Base-by-base conservation (phyloP, 176 grass and related monocot genomes). In the Aegilops tauschii region DNA sequence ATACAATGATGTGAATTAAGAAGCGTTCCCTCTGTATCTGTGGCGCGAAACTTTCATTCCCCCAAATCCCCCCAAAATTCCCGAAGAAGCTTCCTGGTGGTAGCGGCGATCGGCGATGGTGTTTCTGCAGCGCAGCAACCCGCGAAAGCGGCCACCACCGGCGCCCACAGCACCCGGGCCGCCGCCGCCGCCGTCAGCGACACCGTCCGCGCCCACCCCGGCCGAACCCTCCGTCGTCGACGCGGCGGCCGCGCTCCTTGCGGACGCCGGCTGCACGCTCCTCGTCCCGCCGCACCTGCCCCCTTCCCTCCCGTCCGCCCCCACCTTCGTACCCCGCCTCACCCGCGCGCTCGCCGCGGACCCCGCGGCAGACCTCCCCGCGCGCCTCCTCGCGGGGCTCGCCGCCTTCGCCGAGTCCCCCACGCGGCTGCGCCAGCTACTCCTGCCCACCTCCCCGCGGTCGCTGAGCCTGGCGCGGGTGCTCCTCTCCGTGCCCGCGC, bases 261-360 rank as follows among this genome's bases (percentile, higher is more conserved):
- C 95, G 18, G 95, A 94, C 28, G 88, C 92, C 32, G 95, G 95
- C 12, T 97, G 95, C 88, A 97, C 95, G 59, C 82, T 97, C 58
- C 88, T 91, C 42, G 86, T 88, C 35, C 92, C 92, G 34, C 84
- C 36, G 67, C 84, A 85, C 37, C 88, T 72, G 36, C 44, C 88
- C 1, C 92, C 95, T 4, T 39, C 69, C 8, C 81, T 94, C 32
- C 82, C 89, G 20, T 71, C 85, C 42, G 80, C 90, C 25, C 88
- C 65, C 56, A 9, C 69, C 61, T 85, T 95, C 86, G 52, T 83
- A 3, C 69, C 82, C 83, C 88, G 87, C 86, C 90, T 95, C 31
- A 76, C 84, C 28, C 90, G 83, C 75, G 75, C 79, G 16, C 88
- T 95, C 63, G 70, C 69, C n/a, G 77, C 74, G 42, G 87, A 84